Base-by-base conservation (phyloP, 1,139 yeast species). In the Taphrina wiesneri region DNA sequence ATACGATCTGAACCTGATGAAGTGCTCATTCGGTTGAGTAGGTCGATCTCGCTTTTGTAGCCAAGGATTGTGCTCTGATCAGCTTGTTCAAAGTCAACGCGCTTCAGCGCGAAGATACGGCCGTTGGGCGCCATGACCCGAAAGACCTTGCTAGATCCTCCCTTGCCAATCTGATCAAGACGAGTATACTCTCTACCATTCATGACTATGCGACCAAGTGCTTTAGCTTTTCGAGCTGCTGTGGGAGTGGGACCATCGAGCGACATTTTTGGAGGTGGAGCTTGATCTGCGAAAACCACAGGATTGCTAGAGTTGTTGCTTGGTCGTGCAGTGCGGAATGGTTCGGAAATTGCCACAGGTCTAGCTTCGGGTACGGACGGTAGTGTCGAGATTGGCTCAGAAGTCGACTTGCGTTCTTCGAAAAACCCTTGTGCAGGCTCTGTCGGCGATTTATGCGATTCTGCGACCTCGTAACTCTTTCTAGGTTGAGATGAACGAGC, bases 71-170 rank as follows among this genome's bases (percentile, higher is more conserved):
- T 87, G 0, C 84, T 74, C 17, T 85, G 88, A 72, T 91, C 97
- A 74, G 87, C 87, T 70, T 87, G 91, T 74, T 87, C 95, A 73
- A 90, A 85, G 0, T 85, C 80, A 0, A 93, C 97, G 70, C 87
- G 84, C 73, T 93, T 93, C 57, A 93, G 80, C 0, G 99, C 99
- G 75, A 83, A 90, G 1, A 84, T 77, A 70, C 82, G 83, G 43
- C 74, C 74, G 41, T 68, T 63, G 3, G 80, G 75, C 0, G 86
- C 79, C 70, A 85, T 86, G 0, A 88, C 96, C 71, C 88, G 87
- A 78, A 87, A 93, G 19, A 93, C 99, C 73, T 88, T 90, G 0
- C 98, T 91, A 0, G 97, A 84, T 0, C 99, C 99, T 39, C 99
- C 99, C 72, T 88, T 82, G 15, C 99, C 99, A 19, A 93, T 76